phyloP scores from a whole-genome alignment of 2,329 filamentous ascomycete genomes.

The Lecanosticta acicola region DNA sequence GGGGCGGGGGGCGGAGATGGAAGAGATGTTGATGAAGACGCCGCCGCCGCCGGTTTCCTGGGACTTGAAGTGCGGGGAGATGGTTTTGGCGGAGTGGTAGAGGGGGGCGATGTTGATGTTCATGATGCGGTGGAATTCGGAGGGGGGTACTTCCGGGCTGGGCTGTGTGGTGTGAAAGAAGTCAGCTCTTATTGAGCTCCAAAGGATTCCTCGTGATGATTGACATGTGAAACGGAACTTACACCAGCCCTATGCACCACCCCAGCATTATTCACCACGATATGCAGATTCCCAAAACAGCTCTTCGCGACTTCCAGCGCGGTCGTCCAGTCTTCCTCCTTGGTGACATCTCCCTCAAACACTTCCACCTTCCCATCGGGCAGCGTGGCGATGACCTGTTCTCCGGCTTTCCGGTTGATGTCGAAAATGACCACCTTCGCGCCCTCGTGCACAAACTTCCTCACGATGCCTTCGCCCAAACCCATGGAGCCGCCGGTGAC shows the following conservation, averaged over 20 bases:
- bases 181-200: no score
- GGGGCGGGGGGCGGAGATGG: slow-evolving; percentile 23
- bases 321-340: slow-evolving; percentile 24
- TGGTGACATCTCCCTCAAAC: slow-evolving; percentile 24
- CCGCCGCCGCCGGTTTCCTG: slow-evolving; percentile 14
- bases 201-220: no score
- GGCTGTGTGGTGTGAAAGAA: slow-evolving; percentile 13
- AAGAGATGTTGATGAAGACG: slow-evolving; percentile 28
- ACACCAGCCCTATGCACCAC: slow-evolving; percentile 19
- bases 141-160: slow-evolving; percentile 24
- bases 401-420: slow-evolving; percentile 19
- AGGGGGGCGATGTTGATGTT: slow-evolving; percentile 31
- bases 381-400: slow-evolving; percentile 7
- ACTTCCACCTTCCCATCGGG: slow-evolving; percentile 4
- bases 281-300: slow-evolving; percentile 22
- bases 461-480: slow-evolving; percentile 30
- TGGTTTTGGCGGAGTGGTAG: slow-evolving; percentile 27
- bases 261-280: slow-evolving; percentile 28
- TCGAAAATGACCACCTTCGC: slow-evolving; percentile 28
- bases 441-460: slow-evolving; percentile 28
- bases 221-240: no score
- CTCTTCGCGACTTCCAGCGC: slow-evolving; percentile 21
- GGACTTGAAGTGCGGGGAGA: slow-evolving; percentile 30
- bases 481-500: slow-evolving; percentile 29
- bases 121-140: slow-evolving; percentile 32